Evolutionary conservation across 2,329 filamentous ascomycete species (phyloP).

Genomic region (Verticillium albo-atrum): DNA sequence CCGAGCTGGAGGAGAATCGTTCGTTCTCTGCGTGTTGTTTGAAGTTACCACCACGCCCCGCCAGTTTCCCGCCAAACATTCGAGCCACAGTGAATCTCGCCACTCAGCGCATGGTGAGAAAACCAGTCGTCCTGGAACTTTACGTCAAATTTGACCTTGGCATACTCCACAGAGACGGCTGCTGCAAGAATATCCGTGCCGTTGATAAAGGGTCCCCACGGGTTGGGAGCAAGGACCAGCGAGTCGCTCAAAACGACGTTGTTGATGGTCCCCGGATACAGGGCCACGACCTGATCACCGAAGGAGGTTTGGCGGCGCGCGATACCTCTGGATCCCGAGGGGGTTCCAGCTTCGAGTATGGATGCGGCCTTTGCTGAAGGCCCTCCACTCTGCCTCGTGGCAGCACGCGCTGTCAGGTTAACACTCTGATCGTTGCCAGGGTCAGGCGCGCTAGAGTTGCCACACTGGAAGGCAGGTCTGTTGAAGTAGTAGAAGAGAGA

Average conservation of each 20-base stretch:
- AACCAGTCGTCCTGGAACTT: slow-evolving; percentile 21
- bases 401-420: too few species aligned
- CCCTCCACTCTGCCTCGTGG: too few species aligned
- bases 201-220: slow-evolving; percentile 21
- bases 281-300: slow-evolving; percentile 2
- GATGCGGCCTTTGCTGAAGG: neutral
- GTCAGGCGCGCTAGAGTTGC: neutral
- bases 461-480: neutral
- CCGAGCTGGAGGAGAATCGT: too few species aligned
- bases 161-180: slow-evolving; percentile 16
- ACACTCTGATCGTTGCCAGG: neutral
- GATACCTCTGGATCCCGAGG: neutral
- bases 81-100: slow-evolving; percentile 21
- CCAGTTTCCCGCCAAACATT: slow-evolving; percentile 10
- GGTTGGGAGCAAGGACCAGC: slow-evolving; percentile 12
- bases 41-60: slow-evolving; percentile 13
- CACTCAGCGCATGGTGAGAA: slow-evolving; percentile 15
- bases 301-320: neutral
- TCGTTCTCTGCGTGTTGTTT: too few species aligned
- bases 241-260: slow-evolving; percentile 10
- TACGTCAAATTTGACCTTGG: slow-evolving; percentile 13
- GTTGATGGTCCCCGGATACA: slow-evolving; percentile 16
- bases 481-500: slow-evolving; percentile 6
- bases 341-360: neutral
- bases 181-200: slow-evolving; percentile 18